phyloP scores from a whole-genome alignment of 2,329 filamentous ascomycete genomes.

The Tolypocladium endophyticum region DNA sequence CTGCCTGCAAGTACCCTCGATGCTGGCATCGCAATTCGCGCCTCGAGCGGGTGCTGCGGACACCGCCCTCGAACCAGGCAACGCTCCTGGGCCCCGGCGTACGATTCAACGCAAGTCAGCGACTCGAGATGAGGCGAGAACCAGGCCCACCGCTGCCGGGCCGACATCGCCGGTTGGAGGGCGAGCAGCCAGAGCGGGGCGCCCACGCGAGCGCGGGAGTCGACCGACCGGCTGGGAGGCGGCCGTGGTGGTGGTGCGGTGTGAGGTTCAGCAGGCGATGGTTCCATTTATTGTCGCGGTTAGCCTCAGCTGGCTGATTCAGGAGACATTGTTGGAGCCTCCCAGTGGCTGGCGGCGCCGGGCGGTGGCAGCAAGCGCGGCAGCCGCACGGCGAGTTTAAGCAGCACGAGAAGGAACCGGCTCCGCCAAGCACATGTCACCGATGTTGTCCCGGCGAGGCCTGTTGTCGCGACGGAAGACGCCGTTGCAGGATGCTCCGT shows the following conservation, averaged over 20 bases:
- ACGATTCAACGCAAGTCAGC: not conserved
- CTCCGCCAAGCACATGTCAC: not conserved
- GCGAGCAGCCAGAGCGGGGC: not conserved
- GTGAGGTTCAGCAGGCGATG: not conserved
- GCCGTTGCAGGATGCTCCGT: not conserved
- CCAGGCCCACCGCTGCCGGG: not conserved
- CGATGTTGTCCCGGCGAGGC: not conserved
- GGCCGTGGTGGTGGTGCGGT: not conserved
- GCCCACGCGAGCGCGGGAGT: not conserved
- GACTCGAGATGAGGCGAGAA: not conserved
- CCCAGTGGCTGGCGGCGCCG: not conserved
- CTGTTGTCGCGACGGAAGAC: not conserved
- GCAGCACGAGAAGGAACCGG: not conserved
- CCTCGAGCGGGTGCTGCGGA: not conserved
- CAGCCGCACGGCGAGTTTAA: not conserved
- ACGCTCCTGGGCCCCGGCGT: not conserved
- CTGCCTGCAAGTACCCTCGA: too few relatives aligned
- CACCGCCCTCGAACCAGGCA: too few relatives aligned
- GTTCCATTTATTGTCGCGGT: not conserved
- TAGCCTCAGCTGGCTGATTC: not conserved
- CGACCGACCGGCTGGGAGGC: not conserved
- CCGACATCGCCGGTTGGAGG: not conserved
- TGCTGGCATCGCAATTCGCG: not conserved
- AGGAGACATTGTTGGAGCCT: not conserved
- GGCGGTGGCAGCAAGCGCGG: not conserved